These are phyloP conservation scores for Penicillium expansum DNA, from an alignment of 2,329 filamentous ascomycete species.

Conservation along the genomic window DNA sequence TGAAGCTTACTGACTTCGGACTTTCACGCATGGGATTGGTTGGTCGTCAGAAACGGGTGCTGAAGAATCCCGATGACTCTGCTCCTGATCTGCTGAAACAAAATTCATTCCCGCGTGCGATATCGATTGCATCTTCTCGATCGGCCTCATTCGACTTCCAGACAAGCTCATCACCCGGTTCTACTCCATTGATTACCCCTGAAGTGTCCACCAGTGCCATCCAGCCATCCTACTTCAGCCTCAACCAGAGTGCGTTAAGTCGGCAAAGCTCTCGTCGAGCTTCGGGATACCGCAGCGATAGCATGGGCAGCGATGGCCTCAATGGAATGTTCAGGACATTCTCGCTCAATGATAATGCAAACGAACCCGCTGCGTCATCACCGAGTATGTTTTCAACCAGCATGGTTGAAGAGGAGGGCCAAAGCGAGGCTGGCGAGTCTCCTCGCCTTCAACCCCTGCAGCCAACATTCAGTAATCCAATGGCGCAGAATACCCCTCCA, in stretches of 20 bases:
- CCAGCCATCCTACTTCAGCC: constrained; percentile 90
- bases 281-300: constrained; percentile 86
- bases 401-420: constrained; percentile 71
- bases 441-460: constrained; percentile 73
- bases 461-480: constrained; percentile 52
- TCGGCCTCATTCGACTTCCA: constrained; percentile 93
- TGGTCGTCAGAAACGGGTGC: constrained; percentile 88
- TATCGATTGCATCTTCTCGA: constrained; percentile 83
- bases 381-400: constrained; percentile 37
- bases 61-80: constrained; percentile 75
- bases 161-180: constrained; percentile 71
- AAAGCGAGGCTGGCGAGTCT: constrained; percentile 69
- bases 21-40: constrained; percentile 96
- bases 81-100: constrained; percentile 90
- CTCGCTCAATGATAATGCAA: constrained; percentile 62
- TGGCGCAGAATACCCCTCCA: constrained; percentile 45
- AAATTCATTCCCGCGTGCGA: constrained; percentile 81
- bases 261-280: constrained; percentile 65
- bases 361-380: constrained; percentile 45
- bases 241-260: constrained; percentile 53
- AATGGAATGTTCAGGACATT: constrained; percentile 79
- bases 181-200: constrained; percentile 84
- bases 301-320: constrained; percentile 81
- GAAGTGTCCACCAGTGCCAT: constrained; percentile 64
- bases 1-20: constrained; percentile 97